A percentile compares a stretch with the other conserved stretches of the same genome.
Evolutionary conservation across 2,329 filamentous ascomycete species (phyloP).

Genomic region (Curvularia eragrostidis): DNA sequence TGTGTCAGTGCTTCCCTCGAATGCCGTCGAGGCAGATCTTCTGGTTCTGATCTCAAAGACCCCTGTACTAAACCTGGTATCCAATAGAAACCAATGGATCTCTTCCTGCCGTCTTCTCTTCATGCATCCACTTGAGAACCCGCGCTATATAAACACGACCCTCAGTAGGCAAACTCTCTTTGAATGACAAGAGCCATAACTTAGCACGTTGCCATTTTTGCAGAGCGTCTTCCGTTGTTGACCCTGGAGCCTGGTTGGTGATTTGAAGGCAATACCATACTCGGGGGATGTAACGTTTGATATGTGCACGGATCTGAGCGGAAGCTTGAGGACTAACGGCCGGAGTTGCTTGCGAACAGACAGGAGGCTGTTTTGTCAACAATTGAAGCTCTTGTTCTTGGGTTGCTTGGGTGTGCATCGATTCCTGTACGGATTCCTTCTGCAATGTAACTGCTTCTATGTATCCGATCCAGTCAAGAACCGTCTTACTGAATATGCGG

Average conservation of each 20-base stretch:
- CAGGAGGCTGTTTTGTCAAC: background rate
- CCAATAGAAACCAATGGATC: conserved; percentile 4
- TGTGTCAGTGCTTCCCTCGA: background rate
- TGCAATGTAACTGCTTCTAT: background rate
- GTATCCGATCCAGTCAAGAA: background rate
- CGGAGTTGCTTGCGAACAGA: background rate
- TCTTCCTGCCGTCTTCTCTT: background rate
- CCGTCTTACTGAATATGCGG: background rate
- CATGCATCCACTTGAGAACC: conserved; percentile 2
- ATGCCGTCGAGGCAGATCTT: background rate
- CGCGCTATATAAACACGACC: conserved; percentile 3
- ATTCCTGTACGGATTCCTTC: background rate
- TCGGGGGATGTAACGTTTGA: conserved; percentile 4
- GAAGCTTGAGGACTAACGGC: background rate
- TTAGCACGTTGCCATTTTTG: background rate
- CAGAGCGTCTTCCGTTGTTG: background rate
- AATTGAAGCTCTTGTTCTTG: background rate
- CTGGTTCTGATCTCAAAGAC: no score
- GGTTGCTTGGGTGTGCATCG: background rate
- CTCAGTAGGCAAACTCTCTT: conserved; percentile 1
- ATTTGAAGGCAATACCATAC: conserved; percentile 7
- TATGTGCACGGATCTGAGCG: conserved; percentile 1
- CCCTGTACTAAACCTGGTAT: background rate
- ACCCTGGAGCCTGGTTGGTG: background rate
- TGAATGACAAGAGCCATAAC: conserved; percentile 7